phyloP scores from a whole-genome alignment of 2,329 filamentous ascomycete genomes.

The Hypomyces rosellus region DNA sequence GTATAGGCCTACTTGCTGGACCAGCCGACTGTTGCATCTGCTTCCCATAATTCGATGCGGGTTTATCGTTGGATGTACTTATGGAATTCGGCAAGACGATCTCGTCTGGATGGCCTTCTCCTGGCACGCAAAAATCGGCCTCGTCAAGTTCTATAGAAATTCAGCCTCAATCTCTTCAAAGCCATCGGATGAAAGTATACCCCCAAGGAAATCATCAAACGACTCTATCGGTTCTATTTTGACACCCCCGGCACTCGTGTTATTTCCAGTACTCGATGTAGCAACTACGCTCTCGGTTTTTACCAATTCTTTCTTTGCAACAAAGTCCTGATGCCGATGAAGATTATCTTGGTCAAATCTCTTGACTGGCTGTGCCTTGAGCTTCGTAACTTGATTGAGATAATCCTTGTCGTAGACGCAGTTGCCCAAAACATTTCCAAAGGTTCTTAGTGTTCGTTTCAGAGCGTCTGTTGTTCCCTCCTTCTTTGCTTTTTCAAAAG shows the following conservation, averaged over 20 bases:
- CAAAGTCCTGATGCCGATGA: constrained; percentile 73
- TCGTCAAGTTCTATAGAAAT: constrained; percentile 61
- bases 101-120: constrained; percentile 71
- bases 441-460: constrained; percentile 83
- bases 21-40: constrained; percentile 17
- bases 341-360: constrained; percentile 75
- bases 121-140: constrained; percentile 64
- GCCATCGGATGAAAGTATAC: constrained; percentile 35
- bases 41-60: constrained; percentile 13
- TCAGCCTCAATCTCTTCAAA: constrained; percentile 33
- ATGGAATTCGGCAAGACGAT: constrained; percentile 46
- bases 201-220: constrained; percentile 46
- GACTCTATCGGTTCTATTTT: constrained; percentile 35
- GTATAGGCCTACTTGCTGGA: constrained; percentile 15
- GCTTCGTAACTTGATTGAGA: constrained; percentile 77
- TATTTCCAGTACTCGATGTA: constrained; percentile 1
- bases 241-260: constrained; percentile 14
- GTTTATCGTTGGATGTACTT: constrained; percentile 16
- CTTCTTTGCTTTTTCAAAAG: constrained; percentile 98
- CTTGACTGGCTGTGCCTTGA: constrained; percentile 67
- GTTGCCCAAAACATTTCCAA: constrained; percentile 96
- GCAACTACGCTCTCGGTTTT: not conserved
- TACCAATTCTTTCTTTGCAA: not conserved
- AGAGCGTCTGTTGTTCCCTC: constrained; percentile 92
- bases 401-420: constrained; percentile 98